Evolutionary conservation across 148 eudicot species (phyloP).

Genomic region (Vaccinium myrtillus): DNA sequence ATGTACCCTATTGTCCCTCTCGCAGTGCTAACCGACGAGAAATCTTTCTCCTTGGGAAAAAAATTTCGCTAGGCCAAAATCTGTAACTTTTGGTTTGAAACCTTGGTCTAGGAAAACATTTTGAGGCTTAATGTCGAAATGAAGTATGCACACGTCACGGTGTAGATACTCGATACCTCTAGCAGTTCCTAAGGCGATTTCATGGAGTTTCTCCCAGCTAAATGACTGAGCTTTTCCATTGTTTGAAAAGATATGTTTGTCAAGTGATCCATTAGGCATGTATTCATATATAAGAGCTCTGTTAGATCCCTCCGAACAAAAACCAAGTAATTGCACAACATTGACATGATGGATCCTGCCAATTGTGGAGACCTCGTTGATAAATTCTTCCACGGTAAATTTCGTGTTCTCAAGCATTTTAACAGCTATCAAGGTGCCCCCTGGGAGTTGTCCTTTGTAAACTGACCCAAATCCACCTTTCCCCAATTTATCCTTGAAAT

Average conservation of each 20-base stretch:
- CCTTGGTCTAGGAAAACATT: constrained; percentile 7
- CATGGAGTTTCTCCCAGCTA: constrained; percentile 3
- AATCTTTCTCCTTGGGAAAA: neutral
- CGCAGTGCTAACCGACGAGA: neutral
- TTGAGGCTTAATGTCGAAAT: constrained; percentile 14
- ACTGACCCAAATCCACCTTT: constrained; percentile 9
- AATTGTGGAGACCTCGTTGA: constrained; percentile 11
- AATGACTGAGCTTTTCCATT: constrained; percentile 8
- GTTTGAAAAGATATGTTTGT: constrained; percentile 4
- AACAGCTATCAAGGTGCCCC: constrained; percentile 6
- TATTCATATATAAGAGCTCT: constrained; percentile 9
- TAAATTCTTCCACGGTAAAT: constrained; percentile 9
- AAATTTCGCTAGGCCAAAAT: constrained; percentile 8
- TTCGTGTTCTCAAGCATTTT: constrained; percentile 11
- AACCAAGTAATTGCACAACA: constrained; percentile 5
- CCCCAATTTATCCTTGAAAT: constrained; percentile 13
- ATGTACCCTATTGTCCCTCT: constrained; percentile 4
- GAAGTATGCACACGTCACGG: constrained; percentile 4
- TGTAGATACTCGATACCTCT: constrained; percentile 13
- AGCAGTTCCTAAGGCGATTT: constrained; percentile 5
- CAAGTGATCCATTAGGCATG: constrained; percentile 13
- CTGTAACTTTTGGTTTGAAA: neutral
- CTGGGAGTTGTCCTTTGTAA: constrained; percentile 13
- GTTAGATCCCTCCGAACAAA: constrained; percentile 10
- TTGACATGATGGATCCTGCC: constrained; percentile 11